These are phyloP conservation scores for Rickenella mellea DNA, from an alignment of 768 basidiomycete genomes.

Conservation along the genomic window DNA sequence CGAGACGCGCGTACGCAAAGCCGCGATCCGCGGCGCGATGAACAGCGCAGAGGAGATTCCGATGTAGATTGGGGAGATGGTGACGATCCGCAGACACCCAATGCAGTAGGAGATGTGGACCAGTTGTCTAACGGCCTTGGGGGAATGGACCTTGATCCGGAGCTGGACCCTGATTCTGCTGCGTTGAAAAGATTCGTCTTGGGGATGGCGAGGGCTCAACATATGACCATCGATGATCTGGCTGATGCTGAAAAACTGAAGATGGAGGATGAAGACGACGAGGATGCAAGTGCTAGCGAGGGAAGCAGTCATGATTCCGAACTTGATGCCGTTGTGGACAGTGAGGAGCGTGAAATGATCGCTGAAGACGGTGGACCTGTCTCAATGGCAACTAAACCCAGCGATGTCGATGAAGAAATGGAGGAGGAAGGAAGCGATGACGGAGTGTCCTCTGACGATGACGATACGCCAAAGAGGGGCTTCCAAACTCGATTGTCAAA, in stretches of 20 bases:
- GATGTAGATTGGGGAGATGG: constrained; percentile 62
- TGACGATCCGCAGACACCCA: constrained; percentile 17
- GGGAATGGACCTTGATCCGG: constrained; percentile 61
- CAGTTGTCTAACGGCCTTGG: constrained; percentile 27
- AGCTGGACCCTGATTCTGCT: constrained; percentile 33
- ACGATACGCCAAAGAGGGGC: constrained; percentile 20
- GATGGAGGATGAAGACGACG: constrained; percentile 37
- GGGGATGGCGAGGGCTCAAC: constrained; percentile 35
- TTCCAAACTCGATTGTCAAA: constrained; percentile 27
- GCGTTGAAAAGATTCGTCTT: constrained; percentile 47
- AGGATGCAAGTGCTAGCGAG: no score
- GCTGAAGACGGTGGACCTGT: not conserved
- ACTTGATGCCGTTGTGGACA: constrained; percentile 19
- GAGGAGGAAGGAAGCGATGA: constrained; percentile 17
- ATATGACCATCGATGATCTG: constrained; percentile 61
- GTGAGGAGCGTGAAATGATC: constrained; percentile 11
- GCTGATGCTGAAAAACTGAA: constrained; percentile 41
- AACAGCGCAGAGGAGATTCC: constrained; percentile 51
- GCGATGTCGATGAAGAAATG: constrained; percentile 14
- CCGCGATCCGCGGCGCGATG: constrained; percentile 32
- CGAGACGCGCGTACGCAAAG: constrained; percentile 25
- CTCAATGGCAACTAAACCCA: not conserved
- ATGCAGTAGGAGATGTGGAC: constrained; percentile 25
- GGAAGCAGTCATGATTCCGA: constrained; percentile 9
- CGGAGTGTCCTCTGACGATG: constrained; percentile 25